Conservation (phyloP, 371 early-diverging fungal species). For the Mortierella sp. region DNA sequence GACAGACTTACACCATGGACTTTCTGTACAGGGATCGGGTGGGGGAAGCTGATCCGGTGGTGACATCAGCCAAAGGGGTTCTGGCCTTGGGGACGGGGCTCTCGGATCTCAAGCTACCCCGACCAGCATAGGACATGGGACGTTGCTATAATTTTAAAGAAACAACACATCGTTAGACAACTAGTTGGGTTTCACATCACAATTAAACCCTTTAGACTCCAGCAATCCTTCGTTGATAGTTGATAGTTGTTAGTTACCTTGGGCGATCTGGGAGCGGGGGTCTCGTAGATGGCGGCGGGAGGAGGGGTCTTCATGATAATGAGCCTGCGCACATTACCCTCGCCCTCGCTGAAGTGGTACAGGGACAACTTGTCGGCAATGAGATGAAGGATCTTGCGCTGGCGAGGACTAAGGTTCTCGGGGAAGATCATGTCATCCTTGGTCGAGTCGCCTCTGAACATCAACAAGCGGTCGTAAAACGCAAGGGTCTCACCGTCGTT, state of each 20-base stretch:
- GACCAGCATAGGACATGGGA: conserved; percentile 50
- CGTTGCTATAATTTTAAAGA: conserved; percentile 36
- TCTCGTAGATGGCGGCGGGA: conserved; percentile 23
- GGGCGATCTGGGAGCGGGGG: conserved; percentile 30
- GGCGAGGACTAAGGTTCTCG: conserved; percentile 62
- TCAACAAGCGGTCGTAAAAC: conserved; percentile 76
- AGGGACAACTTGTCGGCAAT: conserved; percentile 72
- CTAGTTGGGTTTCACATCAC: not conserved
- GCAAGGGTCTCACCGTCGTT: conserved; percentile 77
- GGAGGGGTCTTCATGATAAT: conserved; percentile 58
- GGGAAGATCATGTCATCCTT: conserved; percentile 72
- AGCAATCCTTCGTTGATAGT: too few species aligned
- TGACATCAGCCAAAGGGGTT: conserved; percentile 17
- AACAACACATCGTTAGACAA: not conserved
- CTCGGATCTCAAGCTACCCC: conserved; percentile 37
- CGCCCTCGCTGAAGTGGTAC: conserved; percentile 70
- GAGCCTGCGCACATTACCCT: conserved; percentile 58
- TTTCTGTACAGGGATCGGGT: conserved; percentile 52
- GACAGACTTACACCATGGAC: conserved; percentile 39
- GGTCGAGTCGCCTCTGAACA: conserved; percentile 76
- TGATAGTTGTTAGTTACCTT: too few species aligned
- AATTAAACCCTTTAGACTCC: not conserved
- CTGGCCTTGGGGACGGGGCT: conserved; percentile 34
- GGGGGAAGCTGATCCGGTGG: conserved; percentile 42
- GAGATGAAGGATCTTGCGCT: conserved; percentile 68